These are phyloP conservation scores for Prunus mira DNA, from an alignment of 306 rosid species.

Conservation along the genomic window DNA sequence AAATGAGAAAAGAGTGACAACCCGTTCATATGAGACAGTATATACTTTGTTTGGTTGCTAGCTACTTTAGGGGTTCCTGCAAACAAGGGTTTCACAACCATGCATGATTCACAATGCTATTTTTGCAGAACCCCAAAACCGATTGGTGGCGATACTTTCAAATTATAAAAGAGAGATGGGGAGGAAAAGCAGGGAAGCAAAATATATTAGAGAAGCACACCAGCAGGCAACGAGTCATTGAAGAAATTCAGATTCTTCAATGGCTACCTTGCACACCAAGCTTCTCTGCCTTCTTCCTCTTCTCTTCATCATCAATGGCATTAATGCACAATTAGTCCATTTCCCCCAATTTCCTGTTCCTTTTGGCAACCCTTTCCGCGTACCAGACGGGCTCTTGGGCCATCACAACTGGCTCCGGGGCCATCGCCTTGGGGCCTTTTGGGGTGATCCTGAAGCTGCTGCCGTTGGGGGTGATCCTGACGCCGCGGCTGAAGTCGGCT, in stretches of 20 bases:
- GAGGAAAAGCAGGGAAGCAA: conserved; percentile 30
- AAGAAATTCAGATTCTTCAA: conserved; percentile 27
- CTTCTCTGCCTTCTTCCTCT: conserved; percentile 26
- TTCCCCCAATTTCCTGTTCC: not conserved
- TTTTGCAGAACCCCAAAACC: conserved; percentile 20
- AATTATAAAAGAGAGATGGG: conserved; percentile 26
- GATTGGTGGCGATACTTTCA: conserved; percentile 7
- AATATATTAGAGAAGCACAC: not conserved
- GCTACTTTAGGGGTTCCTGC: not conserved
- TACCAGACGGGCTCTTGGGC: too few species aligned
- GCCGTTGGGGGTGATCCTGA: too few species aligned
- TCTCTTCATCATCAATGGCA: conserved; percentile 15
- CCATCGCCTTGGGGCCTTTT: too few species aligned
- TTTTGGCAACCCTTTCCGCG: not conserved
- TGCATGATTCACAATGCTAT: not conserved
- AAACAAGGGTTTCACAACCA: not conserved
- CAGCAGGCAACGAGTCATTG: conserved; percentile 21
- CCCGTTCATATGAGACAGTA: not conserved
- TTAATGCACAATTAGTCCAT: conserved; percentile 7
- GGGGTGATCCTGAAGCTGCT: too few species aligned
- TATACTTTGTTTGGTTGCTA: not conserved
- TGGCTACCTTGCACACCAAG: conserved; percentile 35
- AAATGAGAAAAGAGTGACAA: not conserved
- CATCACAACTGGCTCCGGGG: too few species aligned
- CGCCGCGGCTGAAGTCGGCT: too few species aligned